Evolutionary conservation across 768 basidiomycete species (phyloP), one percentile per base, ranked within the genome.

Genomic region (Podaxis sp.): DNA sequence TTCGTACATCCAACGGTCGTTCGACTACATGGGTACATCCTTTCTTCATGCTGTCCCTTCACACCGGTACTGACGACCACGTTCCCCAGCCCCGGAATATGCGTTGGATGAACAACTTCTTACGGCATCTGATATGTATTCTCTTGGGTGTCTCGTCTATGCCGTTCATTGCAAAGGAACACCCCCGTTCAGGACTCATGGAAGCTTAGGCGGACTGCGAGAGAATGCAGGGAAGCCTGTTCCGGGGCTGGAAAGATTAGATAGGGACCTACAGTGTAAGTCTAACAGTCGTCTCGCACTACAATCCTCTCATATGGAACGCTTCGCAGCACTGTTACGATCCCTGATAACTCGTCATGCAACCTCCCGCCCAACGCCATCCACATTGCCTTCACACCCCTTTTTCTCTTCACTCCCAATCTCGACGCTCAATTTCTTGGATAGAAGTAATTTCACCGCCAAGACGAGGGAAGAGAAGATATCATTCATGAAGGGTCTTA

Each of bases 341-440:
- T 84, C 88, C 2, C 81, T 99, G 42, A 82, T 99, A 65, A 95
- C 95, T 17, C 85, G 94, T 57, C 86, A 90, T 66, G 83, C 90
- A 30, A 81, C 82, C 44, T 81, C 79, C 52, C 80, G 97, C 40
- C 89, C 95, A 24, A 87, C 88, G 0, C 92, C 96, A 5, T 79
- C 85, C 2, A 86, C 90, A 2, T 83, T 99, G 26, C 90, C 95
- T 3, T 84, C 89, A 0, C 89, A 95, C 70, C 72, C 95, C 0
- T 98, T 96, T 80, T 99, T 99, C 78, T 96, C 93, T 1, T 96
- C 95, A 3, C 80, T 99, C 11, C 93, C 96, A 6, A 95, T 99
- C 24, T 96, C 93, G 2, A 99, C 96, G 0, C 83, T 99, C 36
- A 95, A 95, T 70, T 99, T 99, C 77, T 79, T 99, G 59, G 96